These are phyloP conservation scores for Metschnikowia kofuensis DNA, from an alignment of 805 yeast genomes.

Conservation along the genomic window DNA sequence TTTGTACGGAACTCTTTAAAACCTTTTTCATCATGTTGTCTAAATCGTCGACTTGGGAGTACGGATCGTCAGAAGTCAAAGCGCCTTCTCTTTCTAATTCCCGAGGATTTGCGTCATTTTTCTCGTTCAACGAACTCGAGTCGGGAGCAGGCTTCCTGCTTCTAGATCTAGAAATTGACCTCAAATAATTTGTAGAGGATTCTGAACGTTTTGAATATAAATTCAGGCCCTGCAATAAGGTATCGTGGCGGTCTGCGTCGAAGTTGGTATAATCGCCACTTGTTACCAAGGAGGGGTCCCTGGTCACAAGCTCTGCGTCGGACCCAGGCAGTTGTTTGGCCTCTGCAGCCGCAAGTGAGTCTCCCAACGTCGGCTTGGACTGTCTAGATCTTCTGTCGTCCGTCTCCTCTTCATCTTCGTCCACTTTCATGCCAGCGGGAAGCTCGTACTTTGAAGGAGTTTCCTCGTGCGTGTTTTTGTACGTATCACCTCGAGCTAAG, in stretches of 20 bases:
- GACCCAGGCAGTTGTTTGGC: conserved; percentile 2
- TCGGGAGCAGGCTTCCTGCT: conserved; percentile 37
- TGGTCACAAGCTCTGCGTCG: conserved; percentile 15
- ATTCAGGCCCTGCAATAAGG: conserved; percentile 14
- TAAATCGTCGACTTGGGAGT: conserved; percentile 44
- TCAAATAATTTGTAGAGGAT: conserved; percentile 53
- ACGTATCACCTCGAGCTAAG: conserved; percentile 75
- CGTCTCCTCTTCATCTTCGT: conserved; percentile 26
- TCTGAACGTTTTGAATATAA: conserved; percentile 33
- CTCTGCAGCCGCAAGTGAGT: conserved; percentile 43
- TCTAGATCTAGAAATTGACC: conserved; percentile 65
- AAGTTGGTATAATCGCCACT: conserved; percentile 47
- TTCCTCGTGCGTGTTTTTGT: conserved; percentile 53
- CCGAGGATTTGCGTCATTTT: conserved; percentile 28
- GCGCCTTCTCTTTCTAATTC: conserved; percentile 59
- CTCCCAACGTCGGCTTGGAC: conserved; percentile 43
- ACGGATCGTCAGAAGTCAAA: conserved; percentile 48
- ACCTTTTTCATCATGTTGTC: conserved; percentile 50
- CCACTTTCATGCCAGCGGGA: conserved; percentile 35
- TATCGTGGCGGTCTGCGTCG: conserved; percentile 35
- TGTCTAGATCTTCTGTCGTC: conserved; percentile 42
- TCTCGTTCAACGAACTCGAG: conserved; percentile 24
- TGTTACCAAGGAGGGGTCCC: conserved; percentile 41
- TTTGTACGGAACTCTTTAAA: conserved; percentile 19
- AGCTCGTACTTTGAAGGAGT: conserved; percentile 44